A percentile compares a stretch with the other conserved stretches of the same genome.
phyloP scores from a whole-genome alignment of 164 flowering plant species.

The Aristolochia contorta region DNA sequence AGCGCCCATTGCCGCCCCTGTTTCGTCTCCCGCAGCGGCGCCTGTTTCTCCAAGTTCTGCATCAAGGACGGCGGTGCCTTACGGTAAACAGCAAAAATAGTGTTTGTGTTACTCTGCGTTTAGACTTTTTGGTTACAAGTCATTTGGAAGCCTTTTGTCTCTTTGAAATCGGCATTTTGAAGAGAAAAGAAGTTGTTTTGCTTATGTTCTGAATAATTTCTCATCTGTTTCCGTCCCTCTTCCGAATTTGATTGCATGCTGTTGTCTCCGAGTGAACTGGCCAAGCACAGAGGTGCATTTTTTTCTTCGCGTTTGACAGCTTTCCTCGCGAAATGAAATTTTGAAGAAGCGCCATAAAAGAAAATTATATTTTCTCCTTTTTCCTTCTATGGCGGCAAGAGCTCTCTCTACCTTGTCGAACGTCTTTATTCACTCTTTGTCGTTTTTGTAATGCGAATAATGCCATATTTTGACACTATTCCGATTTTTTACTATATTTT shows the following conservation, averaged over 20 bases:
- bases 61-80: conserved; percentile 1
- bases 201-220: neutral
- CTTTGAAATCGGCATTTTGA: neutral
- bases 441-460: too few species aligned
- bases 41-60: neutral
- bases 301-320: too few species aligned
- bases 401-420: neutral
- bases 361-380: too few species aligned
- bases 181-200: neutral
- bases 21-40: neutral
- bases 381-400: too few species aligned
- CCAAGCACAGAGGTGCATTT: too few species aligned
- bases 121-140: neutral
- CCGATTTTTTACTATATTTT: too few species aligned
- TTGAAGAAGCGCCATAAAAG: too few species aligned
- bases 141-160: neutral
- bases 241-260: neutral
- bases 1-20: conserved; percentile 6
- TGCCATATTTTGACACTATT: too few species aligned
- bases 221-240: neutral
- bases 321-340: too few species aligned
- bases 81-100: conserved; percentile 1
- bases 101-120: neutral
- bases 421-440: too few species aligned
- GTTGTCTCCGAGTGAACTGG: neutral